Conservation (phyloP, 2,329 filamentous ascomycete species). For the Pseudocercospora cruenta region DNA sequence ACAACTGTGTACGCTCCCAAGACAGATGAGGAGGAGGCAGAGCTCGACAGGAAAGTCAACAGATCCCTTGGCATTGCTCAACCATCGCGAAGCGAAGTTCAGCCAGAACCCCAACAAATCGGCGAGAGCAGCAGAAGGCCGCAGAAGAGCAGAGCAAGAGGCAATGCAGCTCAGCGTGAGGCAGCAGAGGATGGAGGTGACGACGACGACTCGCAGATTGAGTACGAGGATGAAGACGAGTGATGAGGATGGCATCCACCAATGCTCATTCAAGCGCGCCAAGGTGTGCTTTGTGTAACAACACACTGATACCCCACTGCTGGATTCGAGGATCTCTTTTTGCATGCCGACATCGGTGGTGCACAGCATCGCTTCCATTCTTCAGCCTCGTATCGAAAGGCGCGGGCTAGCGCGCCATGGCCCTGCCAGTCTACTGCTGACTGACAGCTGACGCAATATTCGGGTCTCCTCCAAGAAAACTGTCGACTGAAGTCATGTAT, state of each 20-base stretch:
- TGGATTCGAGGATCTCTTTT: not conserved
- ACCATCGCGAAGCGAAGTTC: not conserved
- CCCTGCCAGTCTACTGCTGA: slow-evolving; percentile 5
- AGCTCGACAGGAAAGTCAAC: slow-evolving; percentile 40
- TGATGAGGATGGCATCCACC: not conserved
- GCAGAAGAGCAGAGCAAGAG: not conserved
- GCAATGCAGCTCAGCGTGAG: not conserved
- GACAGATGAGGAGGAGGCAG: slow-evolving; percentile 33
- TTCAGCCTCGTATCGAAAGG: not conserved
- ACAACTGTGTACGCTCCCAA: slow-evolving; percentile 53
- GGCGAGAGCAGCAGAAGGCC: slow-evolving; percentile 7
- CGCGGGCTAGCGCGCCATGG: not conserved
- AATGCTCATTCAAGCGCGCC: not conserved
- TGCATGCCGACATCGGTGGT: not conserved
- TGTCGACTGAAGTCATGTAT: not conserved
- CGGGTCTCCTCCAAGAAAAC: not conserved
- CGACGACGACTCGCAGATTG: slow-evolving; percentile 20
- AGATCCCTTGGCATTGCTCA: slow-evolving; percentile 39
- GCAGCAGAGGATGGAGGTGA: slow-evolving; percentile 16
- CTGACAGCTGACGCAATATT: slow-evolving; percentile 15
- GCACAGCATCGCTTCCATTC: slow-evolving; percentile 1
- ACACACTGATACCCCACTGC: not conserved
- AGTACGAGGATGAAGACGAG: slow-evolving; percentile 23
- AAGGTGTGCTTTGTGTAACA: not conserved
- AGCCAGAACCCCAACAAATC: slow-evolving; percentile 11